Base-by-base conservation (phyloP, 2,329 filamentous ascomycete genomes). In the Ophiosphaerella herpotricha region DNA sequence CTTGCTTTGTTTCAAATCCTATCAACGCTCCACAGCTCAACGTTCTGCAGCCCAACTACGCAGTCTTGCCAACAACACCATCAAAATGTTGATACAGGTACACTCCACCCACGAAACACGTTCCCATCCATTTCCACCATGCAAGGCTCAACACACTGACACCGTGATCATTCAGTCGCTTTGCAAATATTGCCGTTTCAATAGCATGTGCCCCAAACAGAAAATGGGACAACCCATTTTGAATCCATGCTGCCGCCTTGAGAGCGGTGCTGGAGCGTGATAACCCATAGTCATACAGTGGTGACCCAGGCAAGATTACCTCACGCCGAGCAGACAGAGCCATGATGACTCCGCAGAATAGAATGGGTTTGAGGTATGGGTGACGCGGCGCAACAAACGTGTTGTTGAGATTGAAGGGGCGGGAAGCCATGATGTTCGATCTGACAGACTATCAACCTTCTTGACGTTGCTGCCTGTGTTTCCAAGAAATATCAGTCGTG, bases 71-170 rank as follows among this genome's bases (percentile, higher is more conserved):
- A 21, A 60, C 60, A 21, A 60, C 42, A 16, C 43, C 26, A 37
- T 65, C 62, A 43, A 66, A 63, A 48, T 64, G 59, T 38, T 58
- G 47, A 13, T 57, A 63, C 34, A 56, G 58, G 39, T 57, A 65
- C 43, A 58, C 50, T 1, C 64, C 61, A 0, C 63, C 61, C 2
- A 65, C 46, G 39, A 61, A 67, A 43, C 64, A 64, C 21, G 62
- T 66, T 1, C 37, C 60, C 21, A 66, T 53, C 63, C 63, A 65
- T 43, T 65, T 58, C 38, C 44, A 58, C 61, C 64, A 65, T 9
- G 53, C 48, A 3, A 32, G 16, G 31, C 61, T 63, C 11, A 43
- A 11, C 1, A 57, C 38, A n/a, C 51, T 42, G 1, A 67, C 50
- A 0, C 64, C 58, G 34, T 61, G 56, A 23, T 48, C 48, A 0